Percentiles rank a stretch among this genome's conserved stretches.
Evolutionary conservation across 2,329 filamentous ascomycete genomes (phyloP).

Genomic region (Elsinoe batatas): DNA sequence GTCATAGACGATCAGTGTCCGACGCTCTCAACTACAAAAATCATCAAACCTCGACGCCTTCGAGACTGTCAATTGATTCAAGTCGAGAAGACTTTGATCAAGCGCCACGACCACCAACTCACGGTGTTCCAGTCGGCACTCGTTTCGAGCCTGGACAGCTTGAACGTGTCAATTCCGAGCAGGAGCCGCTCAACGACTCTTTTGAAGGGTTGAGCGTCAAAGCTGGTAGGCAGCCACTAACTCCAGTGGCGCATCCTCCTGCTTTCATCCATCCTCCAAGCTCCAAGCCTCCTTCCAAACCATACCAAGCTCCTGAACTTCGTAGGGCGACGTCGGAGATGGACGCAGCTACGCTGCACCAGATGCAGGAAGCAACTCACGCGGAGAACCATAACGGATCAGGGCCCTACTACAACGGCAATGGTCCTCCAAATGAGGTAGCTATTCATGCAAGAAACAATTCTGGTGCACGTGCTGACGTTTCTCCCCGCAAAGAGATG

Average conservation of each 20-base stretch:
- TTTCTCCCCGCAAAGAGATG: conserved; percentile 42
- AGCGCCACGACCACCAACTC: conserved; percentile 34
- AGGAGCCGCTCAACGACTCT: conserved; percentile 38
- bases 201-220: conserved; percentile 41
- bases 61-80: conserved; percentile 31
- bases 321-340: conserved; percentile 75
- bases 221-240: conserved; percentile 43
- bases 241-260: conserved; percentile 69
- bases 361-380: conserved; percentile 60
- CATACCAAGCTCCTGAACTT: conserved; percentile 66
- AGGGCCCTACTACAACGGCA: conserved; percentile 25
- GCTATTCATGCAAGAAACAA: conserved; percentile 30
- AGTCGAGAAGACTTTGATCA: conserved; percentile 23
- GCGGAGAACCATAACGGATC: conserved; percentile 19
- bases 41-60: conserved; percentile 32
- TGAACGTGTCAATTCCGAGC: conserved; percentile 49
- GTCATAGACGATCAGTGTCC: conserved; percentile 34
- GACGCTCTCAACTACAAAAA: conserved; percentile 37
- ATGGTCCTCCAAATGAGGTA: conserved; percentile 23
- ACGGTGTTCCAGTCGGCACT: conserved; percentile 23
- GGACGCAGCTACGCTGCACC: conserved; percentile 69
- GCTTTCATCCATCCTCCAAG: conserved; percentile 68
- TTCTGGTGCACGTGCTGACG: conserved; percentile 44
- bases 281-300: conserved; percentile 57
- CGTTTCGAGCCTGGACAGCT: conserved; percentile 31